Evolutionary conservation across 164 flowering plant species (phyloP), one percentile per base, ranked within the genome.

Genomic region (Dillenia turbinata): DNA sequence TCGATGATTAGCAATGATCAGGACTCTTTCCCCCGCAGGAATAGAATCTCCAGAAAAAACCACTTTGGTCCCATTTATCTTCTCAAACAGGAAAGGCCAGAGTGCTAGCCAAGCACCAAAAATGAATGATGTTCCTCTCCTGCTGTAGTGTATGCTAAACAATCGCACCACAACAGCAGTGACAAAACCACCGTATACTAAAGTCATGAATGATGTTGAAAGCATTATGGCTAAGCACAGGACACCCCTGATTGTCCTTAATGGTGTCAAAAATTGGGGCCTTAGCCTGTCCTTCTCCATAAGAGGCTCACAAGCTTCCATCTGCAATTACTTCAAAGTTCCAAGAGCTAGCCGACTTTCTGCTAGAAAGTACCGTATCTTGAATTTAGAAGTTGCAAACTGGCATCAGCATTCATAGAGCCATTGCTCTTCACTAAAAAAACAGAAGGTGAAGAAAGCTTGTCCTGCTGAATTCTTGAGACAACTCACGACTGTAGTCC

Each of bases 41-140:
- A 87, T 83, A 60, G 60, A 64, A 9, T 88, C 96, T 33, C 99
- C 99, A 59, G 88, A 81, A 63, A 89, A 89, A 55, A 89, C 66
- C 9, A 94, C 91, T 68, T 77, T 89, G 7, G 97, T 91, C 57
- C 75, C 73, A 82, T 94, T 94, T 60, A 94, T 85, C 74, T 88
- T 89, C 72, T 94, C 99, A 63, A 94, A 94, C 10, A 94, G 78
- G 57, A 87, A 85, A 12, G 99, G 99, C 99, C 96, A 94, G 69
- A 88, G 65, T 48, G 96, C 78, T 54, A 94, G 73, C 99, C 99
- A 94, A 44, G 70, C 24, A 51, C 93, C 90, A 68, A 91, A 88
- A 64, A 91, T 45, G 57, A 84, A 77, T 9, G 93, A 81, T 13
- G 81, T 70, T 10, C 53, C 72, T 71, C 67, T 87, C 73, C 96